Evolutionary conservation across 306 rosid genomes (phyloP).

Genomic region (Gynostemma pentaphyllum): DNA sequence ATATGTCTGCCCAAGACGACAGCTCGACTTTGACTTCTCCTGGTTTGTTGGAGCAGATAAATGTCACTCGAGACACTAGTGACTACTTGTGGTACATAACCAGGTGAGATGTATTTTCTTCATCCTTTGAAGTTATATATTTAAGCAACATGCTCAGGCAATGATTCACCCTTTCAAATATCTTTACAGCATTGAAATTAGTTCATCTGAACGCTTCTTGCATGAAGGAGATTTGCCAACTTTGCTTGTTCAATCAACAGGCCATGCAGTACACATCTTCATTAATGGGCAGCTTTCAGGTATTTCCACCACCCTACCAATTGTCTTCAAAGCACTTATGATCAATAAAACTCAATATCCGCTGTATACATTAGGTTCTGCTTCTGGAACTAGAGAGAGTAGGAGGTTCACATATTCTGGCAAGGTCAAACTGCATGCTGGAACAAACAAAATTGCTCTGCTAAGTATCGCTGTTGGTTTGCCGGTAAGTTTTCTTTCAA

Average conservation of each 20-base stretch:
- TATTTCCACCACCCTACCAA: slow-evolving; percentile 19
- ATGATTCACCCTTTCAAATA: background rate
- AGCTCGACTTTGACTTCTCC: slow-evolving; percentile 33
- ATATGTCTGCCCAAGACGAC: slow-evolving; percentile 49
- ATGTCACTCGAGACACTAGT: slow-evolving; percentile 73
- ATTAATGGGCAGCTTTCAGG: slow-evolving; percentile 83
- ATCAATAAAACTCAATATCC: slow-evolving; percentile 19
- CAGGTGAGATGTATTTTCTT: slow-evolving; percentile 34
- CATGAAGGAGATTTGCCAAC: slow-evolving; percentile 72
- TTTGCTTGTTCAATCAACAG: slow-evolving; percentile 80
- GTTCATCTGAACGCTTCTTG: slow-evolving; percentile 67
- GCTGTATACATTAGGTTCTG: slow-evolving; percentile 66
- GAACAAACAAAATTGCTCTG: slow-evolving; percentile 68
- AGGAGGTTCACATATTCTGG: slow-evolving; percentile 79
- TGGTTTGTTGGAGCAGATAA: slow-evolving; percentile 94
- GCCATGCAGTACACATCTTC: slow-evolving; percentile 88
- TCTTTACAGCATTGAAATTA: slow-evolving; percentile 54
- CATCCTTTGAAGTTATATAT: no score
- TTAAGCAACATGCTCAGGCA: no score
- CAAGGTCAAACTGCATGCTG: slow-evolving; percentile 62
- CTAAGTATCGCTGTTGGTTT: slow-evolving; percentile 93
- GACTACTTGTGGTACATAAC: slow-evolving; percentile 95
- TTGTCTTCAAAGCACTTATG: slow-evolving; percentile 10
- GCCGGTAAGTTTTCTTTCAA: slow-evolving; percentile 42
- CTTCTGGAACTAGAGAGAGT: slow-evolving; percentile 68